Evolutionary conservation across 768 basidiomycete genomes (phyloP).

Genomic region (Trametopsis cervina): DNA sequence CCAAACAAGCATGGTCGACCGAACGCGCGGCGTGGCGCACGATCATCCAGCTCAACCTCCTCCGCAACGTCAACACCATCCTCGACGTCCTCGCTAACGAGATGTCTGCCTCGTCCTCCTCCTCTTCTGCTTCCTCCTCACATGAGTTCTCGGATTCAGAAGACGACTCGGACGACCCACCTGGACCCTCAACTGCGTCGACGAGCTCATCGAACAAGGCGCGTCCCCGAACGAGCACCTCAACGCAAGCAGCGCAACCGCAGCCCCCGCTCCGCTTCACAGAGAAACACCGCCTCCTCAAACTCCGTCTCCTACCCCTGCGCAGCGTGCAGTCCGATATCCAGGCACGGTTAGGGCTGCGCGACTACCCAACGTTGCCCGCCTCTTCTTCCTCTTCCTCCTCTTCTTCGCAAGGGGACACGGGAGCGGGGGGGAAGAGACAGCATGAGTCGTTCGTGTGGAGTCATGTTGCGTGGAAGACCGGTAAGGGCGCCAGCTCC

Average conservation of each 20-base stretch:
- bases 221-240: neutral
- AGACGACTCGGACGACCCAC: neutral
- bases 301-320: constrained; percentile 51
- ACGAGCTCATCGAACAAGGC: neutral
- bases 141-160: neutral
- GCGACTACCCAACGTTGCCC: constrained; percentile 16
- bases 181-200: too few species aligned
- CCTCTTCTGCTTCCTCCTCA: constrained; percentile 2
- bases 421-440: neutral
- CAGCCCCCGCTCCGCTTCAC: constrained; percentile 35
- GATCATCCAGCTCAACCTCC: constrained; percentile 74
- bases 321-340: constrained; percentile 50
- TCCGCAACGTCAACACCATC: constrained; percentile 63
- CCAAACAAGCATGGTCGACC: constrained; percentile 60
- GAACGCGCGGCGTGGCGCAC: constrained; percentile 67
- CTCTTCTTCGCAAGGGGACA: neutral
- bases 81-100: constrained; percentile 52
- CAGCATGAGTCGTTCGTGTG: constrained; percentile 26
- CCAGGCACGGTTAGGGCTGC: constrained; percentile 53
- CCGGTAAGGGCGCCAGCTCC: constrained; percentile 6
- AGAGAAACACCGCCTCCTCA: constrained; percentile 55
- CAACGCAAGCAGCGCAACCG: too few species aligned
- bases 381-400: neutral
- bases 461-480: constrained; percentile 24
- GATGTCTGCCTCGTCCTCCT: constrained; percentile 16